These are phyloP conservation scores for Saposhnikovia divaricata DNA, from an alignment of 129 eudicot genomes.

Conservation along the genomic window DNA sequence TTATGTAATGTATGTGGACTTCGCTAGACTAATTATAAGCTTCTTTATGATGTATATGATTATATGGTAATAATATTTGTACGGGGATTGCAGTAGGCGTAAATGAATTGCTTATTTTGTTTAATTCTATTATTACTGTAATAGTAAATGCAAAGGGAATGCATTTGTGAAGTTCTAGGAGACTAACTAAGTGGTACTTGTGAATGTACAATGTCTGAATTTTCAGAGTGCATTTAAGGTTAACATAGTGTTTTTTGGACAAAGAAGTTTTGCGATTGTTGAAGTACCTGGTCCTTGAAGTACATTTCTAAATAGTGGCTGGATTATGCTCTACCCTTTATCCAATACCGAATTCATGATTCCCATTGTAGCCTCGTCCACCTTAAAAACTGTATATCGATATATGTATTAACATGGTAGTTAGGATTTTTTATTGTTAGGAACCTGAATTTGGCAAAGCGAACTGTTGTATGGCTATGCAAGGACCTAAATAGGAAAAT, in stretches of 20 bases:
- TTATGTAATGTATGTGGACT: too few relatives aligned
- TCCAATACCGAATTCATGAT: not conserved
- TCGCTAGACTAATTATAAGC: not conserved
- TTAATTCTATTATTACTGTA: not conserved
- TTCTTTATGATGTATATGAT: not conserved
- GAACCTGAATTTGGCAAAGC: not conserved
- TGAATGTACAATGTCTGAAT: not conserved
- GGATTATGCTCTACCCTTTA: too few relatives aligned
- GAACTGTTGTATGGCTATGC: not conserved
- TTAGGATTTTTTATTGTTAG: not conserved
- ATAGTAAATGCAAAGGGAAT: not conserved
- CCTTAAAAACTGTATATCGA: not conserved
- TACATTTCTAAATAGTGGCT: too few relatives aligned
- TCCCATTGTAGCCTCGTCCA: not conserved
- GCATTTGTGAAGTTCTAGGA: not conserved
- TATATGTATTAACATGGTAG: not conserved
- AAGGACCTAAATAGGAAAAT: not conserved
- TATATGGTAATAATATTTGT: too few relatives aligned
- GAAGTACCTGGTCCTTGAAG: not conserved
- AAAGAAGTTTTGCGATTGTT: not conserved
- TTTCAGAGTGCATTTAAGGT: not conserved
- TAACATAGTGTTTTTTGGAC: not conserved
- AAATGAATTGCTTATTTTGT: not conserved
- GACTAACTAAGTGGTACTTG: not conserved
- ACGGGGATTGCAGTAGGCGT: not conserved